Conservation (phyloP, 345 rosid genomes). For the Erodium maritimum region DNA sequence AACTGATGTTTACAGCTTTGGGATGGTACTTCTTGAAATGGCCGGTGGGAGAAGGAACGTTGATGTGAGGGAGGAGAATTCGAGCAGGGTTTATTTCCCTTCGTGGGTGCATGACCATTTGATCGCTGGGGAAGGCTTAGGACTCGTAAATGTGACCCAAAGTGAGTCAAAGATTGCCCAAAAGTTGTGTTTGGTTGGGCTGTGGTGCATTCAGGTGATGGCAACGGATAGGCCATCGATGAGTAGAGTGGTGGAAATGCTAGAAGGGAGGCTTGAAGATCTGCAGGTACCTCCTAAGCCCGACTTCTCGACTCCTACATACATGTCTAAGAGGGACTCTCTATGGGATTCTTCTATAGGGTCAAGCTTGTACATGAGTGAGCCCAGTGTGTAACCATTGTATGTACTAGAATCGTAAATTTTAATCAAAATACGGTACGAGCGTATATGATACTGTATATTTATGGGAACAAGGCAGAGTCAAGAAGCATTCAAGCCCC, state of each 20-base stretch:
- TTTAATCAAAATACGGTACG: too few relatives aligned
- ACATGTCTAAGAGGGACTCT: not conserved
- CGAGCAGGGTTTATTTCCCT: not conserved
- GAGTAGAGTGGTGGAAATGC: slow-evolving; percentile 7
- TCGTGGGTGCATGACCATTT: slow-evolving; percentile 3
- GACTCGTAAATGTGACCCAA: not conserved
- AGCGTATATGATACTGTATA: too few relatives aligned
- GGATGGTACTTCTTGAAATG: slow-evolving; percentile 18
- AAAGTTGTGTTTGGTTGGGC: slow-evolving; percentile 2
- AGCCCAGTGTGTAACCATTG: too few relatives aligned
- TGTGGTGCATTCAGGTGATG: slow-evolving; percentile 7
- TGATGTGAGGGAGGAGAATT: not conserved
- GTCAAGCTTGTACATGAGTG: too few relatives aligned
- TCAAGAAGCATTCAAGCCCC: too few relatives aligned
- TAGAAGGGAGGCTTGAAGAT: slow-evolving; percentile 1
- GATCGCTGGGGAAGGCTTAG: not conserved
- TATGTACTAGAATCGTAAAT: too few relatives aligned
- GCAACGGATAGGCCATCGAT: slow-evolving; percentile 4
- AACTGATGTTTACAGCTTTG: slow-evolving; percentile 20
- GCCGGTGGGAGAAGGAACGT: slow-evolving; percentile 4
- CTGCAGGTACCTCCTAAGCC: not conserved
- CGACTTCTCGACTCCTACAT: not conserved
- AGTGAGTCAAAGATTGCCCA: not conserved
- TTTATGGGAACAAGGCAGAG: too few relatives aligned
- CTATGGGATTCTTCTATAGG: too few relatives aligned